These are phyloP conservation scores for Excoecaria agallocha DNA, from an alignment of 345 rosid species.

Conservation along the genomic window DNA sequence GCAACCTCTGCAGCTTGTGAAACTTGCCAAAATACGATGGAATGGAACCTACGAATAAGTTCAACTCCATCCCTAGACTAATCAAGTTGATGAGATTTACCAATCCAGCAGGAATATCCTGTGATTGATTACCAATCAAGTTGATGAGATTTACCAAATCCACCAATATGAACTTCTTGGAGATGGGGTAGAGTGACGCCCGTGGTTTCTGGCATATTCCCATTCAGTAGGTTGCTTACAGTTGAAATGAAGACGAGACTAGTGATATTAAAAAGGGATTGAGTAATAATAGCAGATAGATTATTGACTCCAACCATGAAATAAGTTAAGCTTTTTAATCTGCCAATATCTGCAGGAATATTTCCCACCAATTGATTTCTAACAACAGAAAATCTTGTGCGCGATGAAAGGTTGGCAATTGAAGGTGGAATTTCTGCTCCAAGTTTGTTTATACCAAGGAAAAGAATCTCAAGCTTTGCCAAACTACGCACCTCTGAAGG, in stretches of 20 bases:
- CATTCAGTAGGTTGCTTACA: slow-evolving; percentile 10
- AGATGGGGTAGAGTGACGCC: slow-evolving; percentile 17
- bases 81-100: slow-evolving; percentile 27
- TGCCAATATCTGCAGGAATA: slow-evolving; percentile 20
- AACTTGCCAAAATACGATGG: slow-evolving; percentile 20
- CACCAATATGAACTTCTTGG: background rate
- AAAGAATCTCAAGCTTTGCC: slow-evolving; percentile 13
- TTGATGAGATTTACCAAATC: too few relatives aligned
- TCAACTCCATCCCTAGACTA: background rate
- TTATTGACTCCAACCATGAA: too few relatives aligned
- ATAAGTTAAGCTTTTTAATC: too few relatives aligned
- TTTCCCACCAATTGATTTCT: slow-evolving; percentile 3
- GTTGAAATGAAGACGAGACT: background rate
- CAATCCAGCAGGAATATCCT: slow-evolving; percentile 18
- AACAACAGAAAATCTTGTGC: background rate
- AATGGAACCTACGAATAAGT: slow-evolving; percentile 18
- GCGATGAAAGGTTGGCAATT: slow-evolving; percentile 13
- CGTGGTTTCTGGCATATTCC: slow-evolving; percentile 7
- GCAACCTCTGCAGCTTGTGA: background rate
- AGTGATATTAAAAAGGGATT: too few relatives aligned
- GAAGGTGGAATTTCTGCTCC: slow-evolving; percentile 20
- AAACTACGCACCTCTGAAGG: slow-evolving; percentile 18
- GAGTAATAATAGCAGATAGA: too few relatives aligned
- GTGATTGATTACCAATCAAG: slow-evolving; percentile 5
- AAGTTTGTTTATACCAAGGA: slow-evolving; percentile 13